Evolutionary conservation across 2,329 filamentous ascomycete species (phyloP), one percentile per base, ranked within the genome.

Genomic region (Teratosphaeria epicoccoides): DNA sequence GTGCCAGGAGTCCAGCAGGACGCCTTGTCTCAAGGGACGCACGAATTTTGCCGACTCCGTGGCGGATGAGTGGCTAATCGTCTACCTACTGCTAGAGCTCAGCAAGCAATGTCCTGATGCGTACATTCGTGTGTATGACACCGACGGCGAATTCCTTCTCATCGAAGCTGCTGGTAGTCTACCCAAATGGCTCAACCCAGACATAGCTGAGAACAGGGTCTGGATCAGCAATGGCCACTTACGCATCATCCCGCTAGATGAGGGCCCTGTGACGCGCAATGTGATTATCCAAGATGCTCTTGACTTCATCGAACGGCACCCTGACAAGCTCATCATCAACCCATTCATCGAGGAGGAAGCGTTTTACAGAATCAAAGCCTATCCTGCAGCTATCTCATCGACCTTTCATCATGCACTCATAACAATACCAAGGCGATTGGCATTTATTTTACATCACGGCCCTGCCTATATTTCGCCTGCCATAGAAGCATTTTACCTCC

Each of bases 51-150:
- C 91, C 7, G 94, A 98, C 69, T 93, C 89, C 0, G 83, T 97
- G 3, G 91, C 95, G 63, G 93, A 98, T 62, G 94, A 98, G 72
- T 98, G 93, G 94, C 79, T 97, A 5, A 84, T 97, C 54, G 90
- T 97, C 20, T 95, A 90, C 70, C 73, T 97, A 4, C 75, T 98
- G 25, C 82, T 87, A 44, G 85, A 95, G 69, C 72, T 97, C 60
- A 90, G 84, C 60, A 85, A 77, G 59, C 76, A 78, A 33, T 87
- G 87, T 61, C 74, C 81, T 4, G 76, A 85, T 54, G 74, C 89
- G 6, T 98, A 91, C 90, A 79, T 89, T 46, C 83, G 87, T 47
- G 78, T 95, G 3, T 83, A 80, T 54, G 93, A 98, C 67, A 85
- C 83, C 47, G 93, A 97, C 70, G 94, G 94, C 61, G 90, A 98